These are phyloP conservation scores for Leccinum rimulosum DNA, from an alignment of 768 basidiomycete genomes.

Conservation along the genomic window DNA sequence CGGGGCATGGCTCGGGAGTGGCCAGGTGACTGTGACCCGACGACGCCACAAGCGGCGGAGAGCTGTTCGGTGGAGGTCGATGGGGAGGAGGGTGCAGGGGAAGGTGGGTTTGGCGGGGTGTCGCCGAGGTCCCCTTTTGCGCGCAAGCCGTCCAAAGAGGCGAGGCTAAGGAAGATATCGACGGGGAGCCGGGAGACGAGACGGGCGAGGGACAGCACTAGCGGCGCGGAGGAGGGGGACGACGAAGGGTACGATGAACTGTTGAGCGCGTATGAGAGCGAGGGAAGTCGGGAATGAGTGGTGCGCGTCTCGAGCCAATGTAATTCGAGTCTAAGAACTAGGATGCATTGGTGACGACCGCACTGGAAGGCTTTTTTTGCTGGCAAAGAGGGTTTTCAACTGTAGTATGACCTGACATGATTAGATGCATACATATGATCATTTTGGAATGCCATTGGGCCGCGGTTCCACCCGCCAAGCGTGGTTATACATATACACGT, in stretches of 20 bases:
- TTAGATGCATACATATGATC: background rate
- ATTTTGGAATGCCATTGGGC: background rate
- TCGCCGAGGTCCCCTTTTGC: conserved; percentile 24
- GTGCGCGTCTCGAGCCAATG: background rate
- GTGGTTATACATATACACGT: background rate
- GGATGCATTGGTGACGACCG: background rate
- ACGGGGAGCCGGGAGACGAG: conserved; percentile 38
- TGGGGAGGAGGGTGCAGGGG: background rate
- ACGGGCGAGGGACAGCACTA: conserved; percentile 46
- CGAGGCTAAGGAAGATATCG: conserved; percentile 47
- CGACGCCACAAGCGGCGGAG: conserved; percentile 56
- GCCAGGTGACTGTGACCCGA: conserved; percentile 48
- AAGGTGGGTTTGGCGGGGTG: conserved; percentile 1
- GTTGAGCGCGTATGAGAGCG: conserved; percentile 80
- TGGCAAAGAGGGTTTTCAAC: background rate
- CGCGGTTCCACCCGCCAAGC: background rate
- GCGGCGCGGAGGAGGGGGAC: conserved; percentile 70
- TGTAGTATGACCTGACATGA: background rate
- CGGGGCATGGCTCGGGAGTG: conserved; percentile 52
- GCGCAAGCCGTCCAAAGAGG: conserved; percentile 32
- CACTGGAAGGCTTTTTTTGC: background rate
- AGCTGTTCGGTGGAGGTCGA: conserved; percentile 40
- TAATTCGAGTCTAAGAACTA: too few species aligned
- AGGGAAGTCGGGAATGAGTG: conserved; percentile 37
- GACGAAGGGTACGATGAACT: conserved; percentile 75